Conservation (phyloP, 1,284 basidiomycete species). For the Melampsora larici-populina region DNA sequence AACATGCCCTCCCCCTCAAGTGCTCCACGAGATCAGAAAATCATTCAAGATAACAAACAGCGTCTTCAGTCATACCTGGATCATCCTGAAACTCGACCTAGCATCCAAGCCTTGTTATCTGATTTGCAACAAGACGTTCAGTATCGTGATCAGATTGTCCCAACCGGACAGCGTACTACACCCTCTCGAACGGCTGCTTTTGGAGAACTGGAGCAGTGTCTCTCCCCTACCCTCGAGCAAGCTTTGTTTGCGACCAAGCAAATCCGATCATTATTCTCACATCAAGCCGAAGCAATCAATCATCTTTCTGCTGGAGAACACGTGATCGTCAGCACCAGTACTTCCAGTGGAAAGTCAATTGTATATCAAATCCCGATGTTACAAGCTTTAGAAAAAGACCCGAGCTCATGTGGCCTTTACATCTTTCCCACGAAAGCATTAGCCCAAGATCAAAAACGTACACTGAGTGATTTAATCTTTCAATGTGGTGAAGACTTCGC, state of each 20-base stretch:
- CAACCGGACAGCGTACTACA: conserved; percentile 18
- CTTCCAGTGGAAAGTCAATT: conserved; percentile 85
- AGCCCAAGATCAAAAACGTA: conserved; percentile 77
- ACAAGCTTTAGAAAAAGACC: conserved; percentile 65
- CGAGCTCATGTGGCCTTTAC: conserved; percentile 69
- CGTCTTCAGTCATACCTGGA: conserved; percentile 58
- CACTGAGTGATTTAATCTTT: conserved; percentile 66
- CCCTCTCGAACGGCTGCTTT: conserved; percentile 10
- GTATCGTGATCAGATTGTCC: conserved; percentile 67
- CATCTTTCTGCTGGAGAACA: conserved; percentile 64
- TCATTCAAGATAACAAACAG: conserved; percentile 35
- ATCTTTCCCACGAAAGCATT: conserved; percentile 91
- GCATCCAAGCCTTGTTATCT: conserved; percentile 62
- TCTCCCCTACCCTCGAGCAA: conserved; percentile 63
- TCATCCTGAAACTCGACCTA: conserved; percentile 60
- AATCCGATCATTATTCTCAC: conserved; percentile 69
- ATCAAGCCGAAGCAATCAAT: conserved; percentile 74
- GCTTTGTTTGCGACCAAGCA: conserved; percentile 65
- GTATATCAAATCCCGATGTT: conserved; percentile 78
- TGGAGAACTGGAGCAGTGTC: conserved; percentile 62
- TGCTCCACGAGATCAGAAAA: conserved; percentile 16
- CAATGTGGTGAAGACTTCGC: conserved; percentile 65
- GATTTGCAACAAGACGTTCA: conserved; percentile 63
- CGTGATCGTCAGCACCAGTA: conserved; percentile 85
- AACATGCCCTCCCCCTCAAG: conserved; percentile 49